Percentiles rank a stretch among this genome's conserved stretches.
Evolutionary conservation across 1,139 yeast species (phyloP).

Genomic region (Pichia norvegensis): DNA sequence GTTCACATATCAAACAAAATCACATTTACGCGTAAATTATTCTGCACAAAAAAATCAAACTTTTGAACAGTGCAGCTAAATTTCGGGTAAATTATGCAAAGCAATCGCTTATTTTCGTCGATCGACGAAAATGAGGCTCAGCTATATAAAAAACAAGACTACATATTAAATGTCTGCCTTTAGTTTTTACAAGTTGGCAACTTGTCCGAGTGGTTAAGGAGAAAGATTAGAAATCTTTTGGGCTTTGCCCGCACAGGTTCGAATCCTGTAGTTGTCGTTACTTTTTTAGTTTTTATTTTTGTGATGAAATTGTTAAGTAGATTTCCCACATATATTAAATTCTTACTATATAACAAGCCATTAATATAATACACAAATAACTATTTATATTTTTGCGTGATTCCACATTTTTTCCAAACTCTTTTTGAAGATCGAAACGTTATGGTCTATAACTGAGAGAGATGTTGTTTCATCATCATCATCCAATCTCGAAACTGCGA

Average conservation of each 20-base stretch:
- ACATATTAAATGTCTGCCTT: too few species aligned
- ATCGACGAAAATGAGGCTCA: too few species aligned
- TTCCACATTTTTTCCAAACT: constrained; percentile 77
- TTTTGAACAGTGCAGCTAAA: too few species aligned
- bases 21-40: too few species aligned
- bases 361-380: not conserved
- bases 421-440: constrained; percentile 71
- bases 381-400: constrained; percentile 5
- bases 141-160: too few species aligned
- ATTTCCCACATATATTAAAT: not conserved
- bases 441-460: constrained; percentile 78
- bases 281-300: not conserved
- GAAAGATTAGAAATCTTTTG: constrained; percentile 37
- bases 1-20: too few species aligned
- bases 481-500: constrained; percentile 65
- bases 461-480: constrained; percentile 40
- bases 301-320: not conserved
- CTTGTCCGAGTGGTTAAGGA: constrained; percentile 36
- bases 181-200: constrained; percentile 16
- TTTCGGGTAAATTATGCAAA: too few species aligned
- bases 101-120: too few species aligned
- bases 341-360: too few species aligned
- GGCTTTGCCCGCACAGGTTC: constrained; percentile 37
- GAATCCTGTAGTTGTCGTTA: constrained; percentile 33
- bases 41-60: too few species aligned